These are phyloP conservation scores for Canna indica DNA, from an alignment of 176 grass and related monocot species.

Conservation along the genomic window DNA sequence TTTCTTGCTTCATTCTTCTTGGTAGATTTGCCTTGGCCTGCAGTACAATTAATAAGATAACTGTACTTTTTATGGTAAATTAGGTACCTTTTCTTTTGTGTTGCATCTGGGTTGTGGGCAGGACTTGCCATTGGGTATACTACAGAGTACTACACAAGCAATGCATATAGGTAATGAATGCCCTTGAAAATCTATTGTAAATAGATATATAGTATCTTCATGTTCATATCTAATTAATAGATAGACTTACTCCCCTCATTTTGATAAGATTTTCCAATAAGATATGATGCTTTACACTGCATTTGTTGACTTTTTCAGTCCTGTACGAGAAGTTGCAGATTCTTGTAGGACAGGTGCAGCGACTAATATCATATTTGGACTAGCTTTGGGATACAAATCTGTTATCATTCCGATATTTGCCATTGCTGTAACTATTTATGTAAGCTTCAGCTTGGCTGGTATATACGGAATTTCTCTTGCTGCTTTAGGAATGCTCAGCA, in stretches of 20 bases:
- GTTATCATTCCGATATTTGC: conserved; percentile 56
- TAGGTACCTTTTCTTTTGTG: conserved; percentile 48
- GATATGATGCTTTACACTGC: neutral
- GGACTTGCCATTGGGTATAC: conserved; percentile 45
- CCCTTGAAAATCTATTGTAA: neutral
- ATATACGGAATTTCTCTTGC: conserved; percentile 60
- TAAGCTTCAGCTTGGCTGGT: conserved; percentile 51
- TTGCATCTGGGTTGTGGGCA: conserved; percentile 46
- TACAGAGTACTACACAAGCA: conserved; percentile 52
- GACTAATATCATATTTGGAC: conserved; percentile 51
- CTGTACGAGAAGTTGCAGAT: conserved; percentile 52
- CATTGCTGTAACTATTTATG: conserved; percentile 40
- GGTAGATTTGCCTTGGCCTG: too few species aligned
- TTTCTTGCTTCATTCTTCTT: neutral
- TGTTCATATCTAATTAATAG: too few species aligned
- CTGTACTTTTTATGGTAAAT: neutral
- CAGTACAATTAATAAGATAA: neutral
- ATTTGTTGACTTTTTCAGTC: conserved; percentile 19
- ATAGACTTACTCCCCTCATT: too few species aligned
- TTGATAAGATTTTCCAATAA: neutral
- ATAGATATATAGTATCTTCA: too few species aligned
- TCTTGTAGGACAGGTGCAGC: conserved; percentile 58
- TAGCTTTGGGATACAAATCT: conserved; percentile 60
- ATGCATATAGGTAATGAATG: conserved; percentile 25
- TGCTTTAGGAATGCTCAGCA: conserved; percentile 62